Percentiles rank a stretch among this genome's conserved stretches.
Evolutionary conservation across 371 early-diverging fungal genomes (phyloP).

Genomic region (Syncephalastrum contaminatum): DNA sequence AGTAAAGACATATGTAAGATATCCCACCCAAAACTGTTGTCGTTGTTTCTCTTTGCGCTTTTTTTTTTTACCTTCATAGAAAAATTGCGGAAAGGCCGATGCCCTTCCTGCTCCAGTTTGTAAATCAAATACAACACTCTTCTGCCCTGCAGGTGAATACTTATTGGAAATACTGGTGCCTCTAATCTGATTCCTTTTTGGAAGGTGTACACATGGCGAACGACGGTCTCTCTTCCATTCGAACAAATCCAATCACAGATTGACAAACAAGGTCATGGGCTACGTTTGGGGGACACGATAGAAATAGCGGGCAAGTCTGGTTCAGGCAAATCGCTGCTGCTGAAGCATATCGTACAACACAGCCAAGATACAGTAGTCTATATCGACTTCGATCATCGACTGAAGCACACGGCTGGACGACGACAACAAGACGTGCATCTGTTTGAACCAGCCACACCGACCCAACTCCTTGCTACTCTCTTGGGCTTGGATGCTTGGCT

Average conservation of each 20-base stretch:
- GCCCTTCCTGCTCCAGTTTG: conserved; percentile 16
- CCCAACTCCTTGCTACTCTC: conserved; percentile 7
- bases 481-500: conserved; percentile 23
- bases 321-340: conserved; percentile 21
- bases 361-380: conserved; percentile 14
- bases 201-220: conserved; percentile 5
- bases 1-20: no score
- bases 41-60: no score
- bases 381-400: conserved; percentile 26
- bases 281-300: conserved; percentile 16
- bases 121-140: conserved; percentile 19
- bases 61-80: no score
- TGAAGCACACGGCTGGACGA: background rate
- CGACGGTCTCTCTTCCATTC: conserved; percentile 4
- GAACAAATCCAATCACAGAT: conserved; percentile 6
- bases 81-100: conserved; percentile 3
- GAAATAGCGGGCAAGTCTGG: conserved; percentile 24
- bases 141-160: conserved; percentile 16
- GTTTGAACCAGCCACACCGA: conserved; percentile 17
- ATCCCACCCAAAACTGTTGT: no score
- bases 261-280: background rate
- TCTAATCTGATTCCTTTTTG: background rate
- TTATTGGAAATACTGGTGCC: background rate
- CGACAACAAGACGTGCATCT: conserved; percentile 19
- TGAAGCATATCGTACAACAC: conserved; percentile 10